Evolutionary conservation across 1,139 yeast species (phyloP), one percentile per base, ranked within the genome.

Genomic region (Petasospora rhodanensis): DNA sequence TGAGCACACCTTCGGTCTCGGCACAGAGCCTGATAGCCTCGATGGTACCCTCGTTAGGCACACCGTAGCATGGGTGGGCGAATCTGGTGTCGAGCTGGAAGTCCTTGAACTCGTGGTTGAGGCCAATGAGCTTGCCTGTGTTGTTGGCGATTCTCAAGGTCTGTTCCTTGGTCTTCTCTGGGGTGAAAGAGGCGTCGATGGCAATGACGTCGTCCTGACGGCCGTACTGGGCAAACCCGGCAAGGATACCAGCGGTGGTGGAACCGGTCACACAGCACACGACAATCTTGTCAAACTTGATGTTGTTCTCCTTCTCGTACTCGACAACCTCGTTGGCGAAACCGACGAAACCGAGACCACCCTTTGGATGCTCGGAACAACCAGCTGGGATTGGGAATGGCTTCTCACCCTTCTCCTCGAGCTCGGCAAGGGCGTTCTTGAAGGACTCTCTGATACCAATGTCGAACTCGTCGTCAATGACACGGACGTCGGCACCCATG

Each of bases 401-500:
- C 20, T 26, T 38, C 24, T 28, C 31, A 17, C 42, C 42, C 23
- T 32, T 26, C 27, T 18, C 39, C 26, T 38, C 37, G 16, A 38
- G 22, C 32, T 38, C 42, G 19, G 27, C n/a, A n/a, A 38, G 28
- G 4, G 42, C 39, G 28, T 32, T 31, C 29, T 34, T 28, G 28
- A 38, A 38, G 16, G 42, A 38, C 28, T 38, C 32, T 35, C 42
- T 38, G 30, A 38, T 38, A 24, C 42, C 42, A 22, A 38, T 38
- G 35, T 38, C 42, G 28, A 38, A 38, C 18, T 34, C 31, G 28
- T 38, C 42, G 18, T 35, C 39, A 22, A 38, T 38, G 32, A 38
- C 42, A 31, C 42, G 39, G 24, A 38, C 42, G 23, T 38, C 42
- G 16, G 42, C 42, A 24, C 42, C 42, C 42, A 38, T 38, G 32